phyloP scores from a whole-genome alignment of 768 basidiomycete genomes.

The Boletus tomentosulus region DNA sequence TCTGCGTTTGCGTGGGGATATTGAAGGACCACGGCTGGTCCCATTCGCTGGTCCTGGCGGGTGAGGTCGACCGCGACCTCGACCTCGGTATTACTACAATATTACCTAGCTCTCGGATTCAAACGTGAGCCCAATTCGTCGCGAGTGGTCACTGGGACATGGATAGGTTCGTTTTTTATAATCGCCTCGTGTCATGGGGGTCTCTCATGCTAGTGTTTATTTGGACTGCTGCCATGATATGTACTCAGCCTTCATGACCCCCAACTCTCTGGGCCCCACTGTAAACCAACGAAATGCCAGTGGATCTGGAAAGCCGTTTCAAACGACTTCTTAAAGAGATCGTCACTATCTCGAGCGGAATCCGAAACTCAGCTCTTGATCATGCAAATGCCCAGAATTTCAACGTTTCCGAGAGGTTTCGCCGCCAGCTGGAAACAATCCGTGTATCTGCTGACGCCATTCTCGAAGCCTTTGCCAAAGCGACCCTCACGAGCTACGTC shows the following conservation, averaged over 20 bases:
- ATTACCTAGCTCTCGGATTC: too few relatives aligned
- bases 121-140: too few relatives aligned
- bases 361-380: background rate
- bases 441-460: background rate
- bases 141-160: too few relatives aligned
- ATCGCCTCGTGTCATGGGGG: too few relatives aligned
- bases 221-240: too few relatives aligned
- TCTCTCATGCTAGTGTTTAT: too few relatives aligned
- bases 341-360: background rate
- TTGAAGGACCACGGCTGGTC: background rate
- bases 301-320: background rate
- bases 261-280: background rate
- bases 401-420: background rate
- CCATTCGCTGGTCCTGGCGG: background rate
- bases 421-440: background rate
- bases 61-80: slow-evolving; percentile 13
- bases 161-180: too few relatives aligned
- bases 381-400: background rate
- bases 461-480: background rate
- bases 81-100: slow-evolving; percentile 3
- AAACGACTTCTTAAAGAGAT: background rate
- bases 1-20: slow-evolving; percentile 22
- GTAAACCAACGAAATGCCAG: background rate
- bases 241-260: background rate
- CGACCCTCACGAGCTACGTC: background rate